Evolutionary conservation across 1,284 basidiomycete genomes (phyloP), one percentile per base, ranked within the genome.

Genomic region (Gastroboletus turbinatus): DNA sequence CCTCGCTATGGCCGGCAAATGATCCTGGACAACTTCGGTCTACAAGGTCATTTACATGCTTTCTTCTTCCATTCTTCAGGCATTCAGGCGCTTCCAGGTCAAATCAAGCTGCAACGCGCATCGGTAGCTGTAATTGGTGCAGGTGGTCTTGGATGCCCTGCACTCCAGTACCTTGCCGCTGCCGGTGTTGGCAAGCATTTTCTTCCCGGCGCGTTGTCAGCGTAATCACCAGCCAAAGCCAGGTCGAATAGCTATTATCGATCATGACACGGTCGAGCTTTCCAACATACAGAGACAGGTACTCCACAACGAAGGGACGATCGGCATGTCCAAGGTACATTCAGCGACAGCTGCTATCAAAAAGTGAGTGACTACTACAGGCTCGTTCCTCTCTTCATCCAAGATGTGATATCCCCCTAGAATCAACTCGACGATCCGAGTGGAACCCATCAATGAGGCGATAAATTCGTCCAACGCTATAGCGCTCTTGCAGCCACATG

Each of bases 201-300:
- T 40, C 17, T 49, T 29, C 29, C 45, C 46, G 36, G 46, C 46
- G 48, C n/a, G 38, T 27, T 45, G 36, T 35, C 43, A 32, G 50
- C 55, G 47, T 53, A 52, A 53, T 53, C 21, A 58, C 50, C 39
- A 21, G 36, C 44, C 32, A 4, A 46, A 45, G 46, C 6, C 59
- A 92, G 94, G 94, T 25, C 78, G 80, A 47, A 83, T 99, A 52
- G 90, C 88, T 0, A 90, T 99, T 44, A 78, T 98, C 47, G 97
- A 99, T 71, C 90, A 94, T 66, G 97, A 99, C 69, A 74, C 74
- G 0, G 94, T 99, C 46, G 93, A 97, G 60, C 67, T 91, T 1
- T 97, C 94, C 25, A 99, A 99, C 71, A 81, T 99, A 1, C 94
- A 97, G 63, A 82, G 97, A 36, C 97, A 99, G 71, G 83, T 98